Percentiles rank a stretch among this genome's conserved stretches.
These are phyloP conservation scores for Tremellales sp. DNA, from an alignment of 1,284 basidiomycete genomes.

Conservation along the genomic window DNA sequence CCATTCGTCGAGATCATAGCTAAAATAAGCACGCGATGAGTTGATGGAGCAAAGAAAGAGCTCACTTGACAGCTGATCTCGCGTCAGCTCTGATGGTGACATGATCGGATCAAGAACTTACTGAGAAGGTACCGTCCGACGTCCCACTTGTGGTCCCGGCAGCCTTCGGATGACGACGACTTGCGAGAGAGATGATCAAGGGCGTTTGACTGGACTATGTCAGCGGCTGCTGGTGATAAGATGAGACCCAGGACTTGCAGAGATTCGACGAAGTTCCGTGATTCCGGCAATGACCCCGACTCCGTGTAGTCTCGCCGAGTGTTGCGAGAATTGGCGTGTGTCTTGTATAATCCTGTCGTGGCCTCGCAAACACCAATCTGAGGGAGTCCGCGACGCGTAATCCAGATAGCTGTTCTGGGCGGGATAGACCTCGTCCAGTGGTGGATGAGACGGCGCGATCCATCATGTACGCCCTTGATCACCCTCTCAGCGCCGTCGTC, in stretches of 20 bases:
- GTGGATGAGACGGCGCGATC: constrained; percentile 7
- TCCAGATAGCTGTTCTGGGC: too few species aligned
- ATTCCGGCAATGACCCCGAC: constrained; percentile 10
- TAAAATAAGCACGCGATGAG: neutral
- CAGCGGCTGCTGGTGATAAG: too few species aligned
- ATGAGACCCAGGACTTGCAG: constrained; percentile 1
- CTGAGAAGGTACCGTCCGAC: neutral
- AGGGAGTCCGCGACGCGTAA: neutral
- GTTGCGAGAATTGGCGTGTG: constrained; percentile 1
- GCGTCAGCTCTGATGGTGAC: too few species aligned
- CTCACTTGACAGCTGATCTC: neutral
- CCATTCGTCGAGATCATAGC: constrained; percentile 12
- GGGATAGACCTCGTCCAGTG: constrained; percentile 5
- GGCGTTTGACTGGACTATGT: too few species aligned
- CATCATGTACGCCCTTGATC: constrained; percentile 8
- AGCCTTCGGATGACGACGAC: too few species aligned
- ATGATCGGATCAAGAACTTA: too few species aligned
- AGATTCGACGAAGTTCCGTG: constrained; percentile 4
- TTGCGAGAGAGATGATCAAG: too few species aligned
- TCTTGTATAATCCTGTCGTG: constrained; percentile 6
- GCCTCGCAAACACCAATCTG: constrained; percentile 9
- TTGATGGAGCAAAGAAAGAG: neutral
- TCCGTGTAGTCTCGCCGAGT: constrained; percentile 4
- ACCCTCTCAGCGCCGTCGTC: neutral
- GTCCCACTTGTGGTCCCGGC: too few species aligned